Evolutionary conservation across 257 asterid species (phyloP).

Genomic region (Nicotiana otophora): DNA sequence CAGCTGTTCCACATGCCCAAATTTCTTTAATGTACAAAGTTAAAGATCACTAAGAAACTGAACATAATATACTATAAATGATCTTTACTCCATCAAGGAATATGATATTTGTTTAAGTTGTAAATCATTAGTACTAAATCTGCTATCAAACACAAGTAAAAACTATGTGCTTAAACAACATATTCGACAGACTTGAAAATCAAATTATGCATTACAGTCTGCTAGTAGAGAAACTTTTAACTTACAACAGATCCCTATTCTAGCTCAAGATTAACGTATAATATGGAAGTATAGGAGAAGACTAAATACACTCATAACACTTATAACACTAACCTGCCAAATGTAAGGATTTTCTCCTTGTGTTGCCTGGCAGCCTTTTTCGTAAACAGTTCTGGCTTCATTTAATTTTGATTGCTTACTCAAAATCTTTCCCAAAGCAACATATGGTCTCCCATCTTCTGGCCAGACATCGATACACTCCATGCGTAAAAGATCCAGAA

Average conservation of each 20-base stretch:
- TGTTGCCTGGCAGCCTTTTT: constrained; percentile 95
- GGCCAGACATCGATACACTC: constrained; percentile 93
- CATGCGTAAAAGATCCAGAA: constrained; percentile 9
- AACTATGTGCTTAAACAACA: not conserved
- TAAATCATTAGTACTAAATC: not conserved
- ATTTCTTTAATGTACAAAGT: not conserved
- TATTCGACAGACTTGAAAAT: not conserved
- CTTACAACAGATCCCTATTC: not conserved
- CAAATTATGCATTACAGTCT: not conserved
- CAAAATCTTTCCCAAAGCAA: constrained; percentile 69
- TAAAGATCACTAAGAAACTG: not conserved
- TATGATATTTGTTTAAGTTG: not conserved
- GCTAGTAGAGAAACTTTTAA: not conserved
- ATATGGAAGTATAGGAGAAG: not conserved
- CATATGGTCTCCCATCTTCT: constrained; percentile 96
- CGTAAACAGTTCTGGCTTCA: constrained; percentile 87
- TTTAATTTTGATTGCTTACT: constrained; percentile 61
- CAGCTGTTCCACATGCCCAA: not conserved
- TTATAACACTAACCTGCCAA: constrained; percentile 74
- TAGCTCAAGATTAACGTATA: not conserved
- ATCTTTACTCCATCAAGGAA: not conserved
- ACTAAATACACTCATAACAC: not conserved
- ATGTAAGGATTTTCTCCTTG: constrained; percentile 95
- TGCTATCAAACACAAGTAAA: not conserved
- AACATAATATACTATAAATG: not conserved